These are phyloP conservation scores for Didymosphaeria variabile DNA, from an alignment of 2,329 filamentous ascomycete species.

Conservation along the genomic window DNA sequence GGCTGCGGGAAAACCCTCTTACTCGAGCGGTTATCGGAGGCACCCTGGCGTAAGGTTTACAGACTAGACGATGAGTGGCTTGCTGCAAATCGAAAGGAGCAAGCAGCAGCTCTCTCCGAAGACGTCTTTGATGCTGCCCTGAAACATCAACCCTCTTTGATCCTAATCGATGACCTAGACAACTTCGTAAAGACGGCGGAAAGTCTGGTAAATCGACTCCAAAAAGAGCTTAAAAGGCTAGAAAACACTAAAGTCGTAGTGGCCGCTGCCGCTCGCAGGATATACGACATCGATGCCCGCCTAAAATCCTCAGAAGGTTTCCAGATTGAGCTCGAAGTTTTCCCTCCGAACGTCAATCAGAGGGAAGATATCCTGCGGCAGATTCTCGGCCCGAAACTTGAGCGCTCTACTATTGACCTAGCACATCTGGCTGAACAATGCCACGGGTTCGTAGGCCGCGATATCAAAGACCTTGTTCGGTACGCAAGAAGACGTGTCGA, in stretches of 20 bases:
- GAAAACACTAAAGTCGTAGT: slow-evolving; percentile 70
- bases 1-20: slow-evolving; percentile 87
- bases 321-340: slow-evolving; percentile 72
- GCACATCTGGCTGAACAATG: slow-evolving; percentile 74
- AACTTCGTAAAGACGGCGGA: slow-evolving; percentile 59
- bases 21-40: slow-evolving; percentile 69
- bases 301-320: slow-evolving; percentile 74
- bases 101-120: slow-evolving; percentile 64
- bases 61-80: slow-evolving; percentile 61
- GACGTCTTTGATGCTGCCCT: slow-evolving; percentile 75
- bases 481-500: slow-evolving; percentile 57
- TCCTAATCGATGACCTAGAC: slow-evolving; percentile 82
- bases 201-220: slow-evolving; percentile 33
- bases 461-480: slow-evolving; percentile 73
- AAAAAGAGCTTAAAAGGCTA: slow-evolving; percentile 60
- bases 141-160: slow-evolving; percentile 75
- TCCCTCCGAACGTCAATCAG: slow-evolving; percentile 76
- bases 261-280: slow-evolving; percentile 76
- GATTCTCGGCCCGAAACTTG: slow-evolving; percentile 56
- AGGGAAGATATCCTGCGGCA: slow-evolving; percentile 76
- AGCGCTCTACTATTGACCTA: slow-evolving; percentile 58
- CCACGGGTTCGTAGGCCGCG: slow-evolving; percentile 85
- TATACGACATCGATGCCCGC: slow-evolving; percentile 74
- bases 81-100: slow-evolving; percentile 51
- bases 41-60: slow-evolving; percentile 76